These are phyloP conservation scores for Peronospora farinosa DNA, from an alignment of 352 stramenopile genomes.

Conservation along the genomic window DNA sequence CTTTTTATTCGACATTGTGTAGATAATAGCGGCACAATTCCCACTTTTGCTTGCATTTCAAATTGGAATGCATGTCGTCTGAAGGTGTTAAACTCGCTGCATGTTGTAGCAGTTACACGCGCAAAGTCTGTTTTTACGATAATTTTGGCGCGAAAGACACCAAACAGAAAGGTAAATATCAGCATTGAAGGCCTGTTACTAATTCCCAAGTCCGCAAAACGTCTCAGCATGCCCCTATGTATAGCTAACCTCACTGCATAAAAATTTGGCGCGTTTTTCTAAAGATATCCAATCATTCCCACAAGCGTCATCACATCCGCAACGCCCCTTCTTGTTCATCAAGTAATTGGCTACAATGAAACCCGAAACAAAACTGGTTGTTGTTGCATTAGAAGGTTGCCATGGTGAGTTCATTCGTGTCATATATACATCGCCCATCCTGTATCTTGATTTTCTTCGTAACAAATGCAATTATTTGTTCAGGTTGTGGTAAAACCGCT, in stretches of 20 bases:
- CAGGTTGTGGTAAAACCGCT: conserved; percentile 72
- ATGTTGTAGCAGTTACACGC: background rate
- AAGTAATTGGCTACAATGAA: conserved; percentile 18
- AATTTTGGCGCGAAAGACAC: conserved; percentile 22
- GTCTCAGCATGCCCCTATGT: background rate
- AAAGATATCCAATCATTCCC: conserved; percentile 8
- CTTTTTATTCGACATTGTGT: too few species aligned
- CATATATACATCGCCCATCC: too few species aligned
- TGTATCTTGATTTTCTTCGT: too few species aligned
- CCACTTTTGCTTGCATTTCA: too few species aligned
- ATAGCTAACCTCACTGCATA: conserved; percentile 3
- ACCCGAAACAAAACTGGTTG: conserved; percentile 56
- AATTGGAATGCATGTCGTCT: background rate
- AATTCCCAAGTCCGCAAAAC: conserved; percentile 6
- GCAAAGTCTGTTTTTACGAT: background rate
- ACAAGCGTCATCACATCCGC: conserved; percentile 4
- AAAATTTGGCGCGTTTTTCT: conserved; percentile 19
- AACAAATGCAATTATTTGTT: background rate
- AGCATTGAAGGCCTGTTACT: background rate
- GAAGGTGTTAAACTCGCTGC: background rate
- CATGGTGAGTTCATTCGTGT: conserved; percentile 45
- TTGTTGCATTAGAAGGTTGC: conserved; percentile 85
- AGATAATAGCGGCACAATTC: too few species aligned
- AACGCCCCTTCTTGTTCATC: background rate
- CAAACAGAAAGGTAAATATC: conserved; percentile 2